Evolutionary conservation across 2,329 filamentous ascomycete species (phyloP).

Genomic region (Fulvia fulva): DNA sequence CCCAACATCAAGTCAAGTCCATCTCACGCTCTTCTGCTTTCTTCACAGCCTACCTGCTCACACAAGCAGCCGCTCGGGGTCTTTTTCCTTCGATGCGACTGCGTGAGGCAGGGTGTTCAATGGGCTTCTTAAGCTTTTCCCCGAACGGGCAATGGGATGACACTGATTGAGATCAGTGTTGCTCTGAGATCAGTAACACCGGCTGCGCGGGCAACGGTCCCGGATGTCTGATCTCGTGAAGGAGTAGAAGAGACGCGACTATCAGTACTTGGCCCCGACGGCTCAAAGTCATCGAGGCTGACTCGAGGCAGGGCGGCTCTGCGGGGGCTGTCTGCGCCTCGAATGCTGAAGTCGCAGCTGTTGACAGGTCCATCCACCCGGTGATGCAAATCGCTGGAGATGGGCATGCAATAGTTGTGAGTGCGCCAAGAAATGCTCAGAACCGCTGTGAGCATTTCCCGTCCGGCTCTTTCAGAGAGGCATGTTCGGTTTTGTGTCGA

Average conservation of each 20-base stretch:
- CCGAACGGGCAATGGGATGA: not conserved
- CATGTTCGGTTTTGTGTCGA: not conserved
- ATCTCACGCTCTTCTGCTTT: too few relatives aligned
- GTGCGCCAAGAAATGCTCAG: not conserved
- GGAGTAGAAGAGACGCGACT: not conserved
- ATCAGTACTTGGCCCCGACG: not conserved
- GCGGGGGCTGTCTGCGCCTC: not conserved
- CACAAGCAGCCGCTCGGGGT: too few relatives aligned
- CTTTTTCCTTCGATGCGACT: too few relatives aligned
- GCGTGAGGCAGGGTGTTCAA: too few relatives aligned
- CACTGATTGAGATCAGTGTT: not conserved
- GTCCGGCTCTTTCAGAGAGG: not conserved
- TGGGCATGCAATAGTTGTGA: not conserved
- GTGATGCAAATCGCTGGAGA: not conserved
- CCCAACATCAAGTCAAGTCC: too few relatives aligned
- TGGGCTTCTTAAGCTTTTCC: not conserved
- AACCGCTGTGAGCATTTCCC: not conserved
- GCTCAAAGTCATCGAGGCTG: not conserved
- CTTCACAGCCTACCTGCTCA: too few relatives aligned
- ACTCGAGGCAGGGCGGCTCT: not conserved
- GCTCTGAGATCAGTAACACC: not conserved
- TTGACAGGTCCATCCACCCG: not conserved
- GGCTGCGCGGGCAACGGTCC: not conserved
- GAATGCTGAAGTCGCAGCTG: not conserved
- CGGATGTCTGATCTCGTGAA: not conserved